Percentiles rank a stretch among this genome's conserved stretches.
Conservation (phyloP, 768 basidiomycete species). For the Phylloporus sp. region DNA sequence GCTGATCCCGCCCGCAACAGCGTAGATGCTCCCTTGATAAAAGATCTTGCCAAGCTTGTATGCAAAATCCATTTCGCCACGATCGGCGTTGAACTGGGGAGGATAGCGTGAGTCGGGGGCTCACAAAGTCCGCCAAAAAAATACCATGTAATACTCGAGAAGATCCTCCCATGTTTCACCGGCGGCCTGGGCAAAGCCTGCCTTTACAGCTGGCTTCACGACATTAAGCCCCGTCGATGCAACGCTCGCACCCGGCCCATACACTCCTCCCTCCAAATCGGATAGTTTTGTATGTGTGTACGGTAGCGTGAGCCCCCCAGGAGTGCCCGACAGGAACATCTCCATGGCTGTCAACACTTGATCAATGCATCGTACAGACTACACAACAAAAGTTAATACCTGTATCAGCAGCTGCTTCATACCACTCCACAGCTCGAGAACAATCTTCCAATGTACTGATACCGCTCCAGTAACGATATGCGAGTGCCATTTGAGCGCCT, state of each 20-base stretch:
- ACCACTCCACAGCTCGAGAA: conserved; percentile 79
- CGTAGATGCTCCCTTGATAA: conserved; percentile 93
- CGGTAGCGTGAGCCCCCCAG: conserved; percentile 84
- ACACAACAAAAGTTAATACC: conserved; percentile 42
- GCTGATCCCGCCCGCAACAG: conserved; percentile 68
- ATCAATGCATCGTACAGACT: not conserved
- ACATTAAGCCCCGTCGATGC: conserved; percentile 81
- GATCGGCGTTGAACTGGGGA: conserved; percentile 86
- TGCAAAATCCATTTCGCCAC: conserved; percentile 85
- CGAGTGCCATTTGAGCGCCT: conserved; percentile 89
- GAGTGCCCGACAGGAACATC: conserved; percentile 79
- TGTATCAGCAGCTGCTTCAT: conserved; percentile 84
- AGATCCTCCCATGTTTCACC: conserved; percentile 95
- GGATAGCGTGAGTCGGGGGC: not conserved
- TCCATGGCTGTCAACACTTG: conserved; percentile 57
- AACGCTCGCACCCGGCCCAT: conserved; percentile 90
- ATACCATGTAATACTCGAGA: conserved; percentile 84
- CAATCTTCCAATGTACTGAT: conserved; percentile 90
- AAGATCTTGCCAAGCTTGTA: conserved; percentile 93
- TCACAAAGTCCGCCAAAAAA: conserved; percentile 12
- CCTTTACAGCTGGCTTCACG: conserved; percentile 74
- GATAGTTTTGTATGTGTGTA: conserved; percentile 79
- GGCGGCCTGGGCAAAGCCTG: conserved; percentile 75
- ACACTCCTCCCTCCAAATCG: conserved; percentile 90
- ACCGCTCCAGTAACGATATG: conserved; percentile 93